phyloP scores from a whole-genome alignment of 257 asterid species.

The Gentiana straminea region DNA sequence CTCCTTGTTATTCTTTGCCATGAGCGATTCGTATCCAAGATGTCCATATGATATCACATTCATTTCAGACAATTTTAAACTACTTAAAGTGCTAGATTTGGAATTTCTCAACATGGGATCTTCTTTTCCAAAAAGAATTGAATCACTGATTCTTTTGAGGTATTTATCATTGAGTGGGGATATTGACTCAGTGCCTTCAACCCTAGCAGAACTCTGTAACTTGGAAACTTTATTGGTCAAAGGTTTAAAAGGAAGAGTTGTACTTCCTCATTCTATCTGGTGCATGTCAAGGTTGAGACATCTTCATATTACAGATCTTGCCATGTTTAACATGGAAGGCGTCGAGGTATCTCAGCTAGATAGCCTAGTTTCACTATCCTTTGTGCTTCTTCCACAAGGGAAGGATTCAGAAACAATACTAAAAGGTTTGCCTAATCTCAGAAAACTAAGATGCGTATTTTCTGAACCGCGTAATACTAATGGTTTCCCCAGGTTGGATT shows the following conservation, averaged over 20 bases:
- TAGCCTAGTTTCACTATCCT: slow-evolving; percentile 4
- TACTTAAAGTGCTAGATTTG: slow-evolving; percentile 8
- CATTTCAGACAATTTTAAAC: not conserved
- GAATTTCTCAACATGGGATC: not conserved
- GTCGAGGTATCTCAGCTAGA: not conserved
- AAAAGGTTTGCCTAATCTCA: not conserved
- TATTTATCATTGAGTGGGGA: slow-evolving; percentile 2
- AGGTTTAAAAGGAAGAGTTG: slow-evolving; percentile 1
- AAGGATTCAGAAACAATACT: not conserved
- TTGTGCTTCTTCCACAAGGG: not conserved
- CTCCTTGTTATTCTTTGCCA: slow-evolving; percentile 5
- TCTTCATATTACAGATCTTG: not conserved
- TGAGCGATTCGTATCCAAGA: not conserved
- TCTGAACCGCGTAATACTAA: not conserved
- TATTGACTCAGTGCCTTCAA: not conserved
- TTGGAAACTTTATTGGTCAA: not conserved
- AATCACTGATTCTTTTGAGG: not conserved
- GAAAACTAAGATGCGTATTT: slow-evolving; percentile 1
- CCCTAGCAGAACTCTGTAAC: not conserved
- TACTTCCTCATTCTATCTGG: slow-evolving; percentile 3
- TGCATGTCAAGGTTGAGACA: not conserved
- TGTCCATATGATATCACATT: not conserved
- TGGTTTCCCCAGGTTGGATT: not conserved
- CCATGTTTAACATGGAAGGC: not conserved
- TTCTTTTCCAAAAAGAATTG: slow-evolving; percentile 4